Evolutionary conservation across 257 asterid genomes (phyloP), one percentile per base, ranked within the genome.

Genomic region (Solanum clarkiae): DNA sequence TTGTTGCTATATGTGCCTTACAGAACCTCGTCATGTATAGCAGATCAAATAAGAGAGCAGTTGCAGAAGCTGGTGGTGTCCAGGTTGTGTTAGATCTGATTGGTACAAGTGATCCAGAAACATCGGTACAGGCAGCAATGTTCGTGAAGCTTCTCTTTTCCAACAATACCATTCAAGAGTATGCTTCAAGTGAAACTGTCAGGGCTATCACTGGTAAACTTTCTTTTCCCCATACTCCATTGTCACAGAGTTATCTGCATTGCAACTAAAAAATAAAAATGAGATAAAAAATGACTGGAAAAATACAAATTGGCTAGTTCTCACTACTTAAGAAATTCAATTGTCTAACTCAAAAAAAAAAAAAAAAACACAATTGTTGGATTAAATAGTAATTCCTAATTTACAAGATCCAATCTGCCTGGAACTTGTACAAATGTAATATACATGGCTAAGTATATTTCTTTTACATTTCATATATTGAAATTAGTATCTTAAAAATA

Each of bases 51-150:
- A 95, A 93, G 88, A 92, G 99, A 91, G 99, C 99, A 3, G 99
- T 97, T 87, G 99, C 99, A n/a, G 99, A 97, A 93, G 99, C 98
- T 81, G 99, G 99, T 82, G 99, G 99, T 18, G 98, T 97, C 80
- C 99, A 97, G 93, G 98, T 94, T 85, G 98, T 97, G 88, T 94
- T 95, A 13, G 98, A 95, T 89, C 93, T 97, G 82, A 97, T 97
- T 82, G 94, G 99, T 82, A 92, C 98, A 49, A 93, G 99, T 85
- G 97, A 94, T 88, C 94, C 97, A 8, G 99, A 97, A 3, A 97
- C 99, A 54, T 95, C 99, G 24, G 90, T 95, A 84, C 99, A 95
- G 92, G 98, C 99, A n/a, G 95, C 98, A 29, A 97, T 97, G 99
- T 97, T 97, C 85, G 87, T 97, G 77, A 97, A 95, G 84, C 98